A percentile compares a stretch with the other conserved stretches of the same genome.
These are phyloP conservation scores for Leishmania mexicana DNA, from an alignment of 208 protist genomes.

Conservation along the genomic window DNA sequence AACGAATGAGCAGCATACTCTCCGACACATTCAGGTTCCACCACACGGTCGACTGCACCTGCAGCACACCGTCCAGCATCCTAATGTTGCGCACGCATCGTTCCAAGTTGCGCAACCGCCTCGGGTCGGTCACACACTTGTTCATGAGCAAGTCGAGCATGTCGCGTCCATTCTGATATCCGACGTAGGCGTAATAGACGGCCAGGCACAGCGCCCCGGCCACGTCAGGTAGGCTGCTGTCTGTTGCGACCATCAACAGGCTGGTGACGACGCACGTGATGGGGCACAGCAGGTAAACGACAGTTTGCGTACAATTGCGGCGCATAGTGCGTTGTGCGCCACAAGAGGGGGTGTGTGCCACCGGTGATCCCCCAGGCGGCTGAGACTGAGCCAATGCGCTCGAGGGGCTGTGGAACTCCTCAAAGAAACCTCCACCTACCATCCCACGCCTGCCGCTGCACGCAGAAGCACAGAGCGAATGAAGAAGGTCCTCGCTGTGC, in stretches of 20 bases:
- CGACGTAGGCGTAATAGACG: constrained; percentile 31
- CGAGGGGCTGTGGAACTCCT: background rate
- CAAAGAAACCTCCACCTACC: constrained; percentile 14
- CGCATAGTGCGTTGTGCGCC: constrained; percentile 8
- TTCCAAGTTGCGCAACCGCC: constrained; percentile 33
- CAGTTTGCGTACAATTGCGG: background rate
- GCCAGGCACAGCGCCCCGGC: constrained; percentile 30
- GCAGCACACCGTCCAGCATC: constrained; percentile 53
- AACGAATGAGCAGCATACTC: constrained; percentile 53
- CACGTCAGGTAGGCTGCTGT: constrained; percentile 22
- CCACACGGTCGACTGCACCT: constrained; percentile 52
- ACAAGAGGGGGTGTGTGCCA: background rate
- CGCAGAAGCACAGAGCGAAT: constrained; percentile 10
- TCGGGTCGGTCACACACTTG: constrained; percentile 42
- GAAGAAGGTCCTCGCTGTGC: constrained; percentile 35
- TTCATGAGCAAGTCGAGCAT: constrained; percentile 74
- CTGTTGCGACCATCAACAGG: constrained; percentile 12
- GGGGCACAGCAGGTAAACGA: constrained; percentile 22
- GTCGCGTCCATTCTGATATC: constrained; percentile 21
- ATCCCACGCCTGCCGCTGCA: constrained; percentile 1
- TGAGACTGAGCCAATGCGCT: too few species aligned
- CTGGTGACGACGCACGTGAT: constrained; percentile 13
- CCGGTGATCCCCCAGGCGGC: background rate
- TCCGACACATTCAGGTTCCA: constrained; percentile 52
- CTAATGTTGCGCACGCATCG: constrained; percentile 45